These are phyloP conservation scores for Eucalyptus victrix DNA, from an alignment of 345 rosid genomes.

Conservation along the genomic window DNA sequence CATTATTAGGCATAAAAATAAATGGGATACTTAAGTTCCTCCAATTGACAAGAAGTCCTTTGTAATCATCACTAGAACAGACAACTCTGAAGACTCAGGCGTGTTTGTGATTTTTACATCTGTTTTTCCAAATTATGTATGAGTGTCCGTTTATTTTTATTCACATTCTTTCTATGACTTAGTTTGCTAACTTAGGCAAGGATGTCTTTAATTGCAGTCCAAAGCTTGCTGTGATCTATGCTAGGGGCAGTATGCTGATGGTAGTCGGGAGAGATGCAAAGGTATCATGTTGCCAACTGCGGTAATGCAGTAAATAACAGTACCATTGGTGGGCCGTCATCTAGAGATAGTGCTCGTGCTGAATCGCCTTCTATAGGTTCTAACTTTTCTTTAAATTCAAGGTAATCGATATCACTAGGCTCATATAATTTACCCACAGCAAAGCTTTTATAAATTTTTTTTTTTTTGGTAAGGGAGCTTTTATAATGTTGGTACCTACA, in stretches of 20 bases:
- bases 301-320: conserved; percentile 91
- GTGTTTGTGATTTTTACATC: not conserved
- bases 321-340: conserved; percentile 59
- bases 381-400: conserved; percentile 54
- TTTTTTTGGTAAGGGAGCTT: not conserved
- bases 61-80: not conserved
- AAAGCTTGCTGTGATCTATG: conserved; percentile 38
- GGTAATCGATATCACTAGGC: conserved; percentile 19
- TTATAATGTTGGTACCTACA: not conserved
- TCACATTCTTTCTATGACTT: not conserved
- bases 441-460: not conserved
- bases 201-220: conserved; percentile 14
- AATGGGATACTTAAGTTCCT: not conserved
- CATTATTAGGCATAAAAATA: not conserved
- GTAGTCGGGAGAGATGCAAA: conserved; percentile 96
- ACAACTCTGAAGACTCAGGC: not conserved
- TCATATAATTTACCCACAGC: not conserved
- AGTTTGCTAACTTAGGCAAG: not conserved
- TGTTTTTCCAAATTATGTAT: not conserved
- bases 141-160: not conserved
- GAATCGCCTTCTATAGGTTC: conserved; percentile 69
- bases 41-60: not conserved
- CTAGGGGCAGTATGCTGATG: conserved; percentile 74
- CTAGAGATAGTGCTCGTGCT: conserved; percentile 63
- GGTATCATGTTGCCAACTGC: conserved; percentile 89